Evolutionary conservation across 257 asterid species (phyloP).

Genomic region (Scutellaria galericulata): DNA sequence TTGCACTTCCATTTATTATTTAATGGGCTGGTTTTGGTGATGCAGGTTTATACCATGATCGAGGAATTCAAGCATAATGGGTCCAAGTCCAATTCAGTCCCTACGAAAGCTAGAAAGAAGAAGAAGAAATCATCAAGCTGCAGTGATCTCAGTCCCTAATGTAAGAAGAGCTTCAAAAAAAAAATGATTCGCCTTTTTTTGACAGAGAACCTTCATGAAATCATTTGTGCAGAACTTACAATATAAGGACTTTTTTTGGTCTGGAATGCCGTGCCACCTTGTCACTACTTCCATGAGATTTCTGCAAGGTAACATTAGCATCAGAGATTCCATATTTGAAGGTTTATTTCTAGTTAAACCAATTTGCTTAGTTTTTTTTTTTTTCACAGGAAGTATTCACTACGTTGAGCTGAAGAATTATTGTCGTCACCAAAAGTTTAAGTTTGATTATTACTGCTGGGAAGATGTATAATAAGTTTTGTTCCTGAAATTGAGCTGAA

Average conservation of each 20-base stretch:
- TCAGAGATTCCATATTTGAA: neutral
- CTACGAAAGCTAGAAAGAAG: conserved; percentile 44
- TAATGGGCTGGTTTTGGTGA: conserved; percentile 24
- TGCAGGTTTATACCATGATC: conserved; percentile 81
- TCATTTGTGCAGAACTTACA: conserved; percentile 4
- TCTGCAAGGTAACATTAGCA: conserved; percentile 28
- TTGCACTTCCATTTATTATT: conserved; percentile 14
- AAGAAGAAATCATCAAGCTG: conserved; percentile 21
- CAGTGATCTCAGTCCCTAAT: conserved; percentile 5
- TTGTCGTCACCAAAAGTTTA: neutral
- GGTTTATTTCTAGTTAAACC: neutral
- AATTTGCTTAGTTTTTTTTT: neutral
- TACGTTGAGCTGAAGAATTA: neutral
- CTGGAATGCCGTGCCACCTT: neutral
- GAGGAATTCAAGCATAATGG: conserved; percentile 70
- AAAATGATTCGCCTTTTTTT: neutral
- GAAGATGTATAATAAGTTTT: conserved; percentile 5
- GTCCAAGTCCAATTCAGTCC: conserved; percentile 38
- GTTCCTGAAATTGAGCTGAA: conserved; percentile 15
- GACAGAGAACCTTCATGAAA: conserved; percentile 22
- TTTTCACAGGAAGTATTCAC: conserved; percentile 24
- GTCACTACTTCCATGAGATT: neutral
- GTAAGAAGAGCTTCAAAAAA: neutral
- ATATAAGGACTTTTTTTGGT: neutral
- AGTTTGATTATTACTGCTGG: neutral